Percentiles rank a stretch among this genome's conserved stretches.
These are phyloP conservation scores for Albugo laibachii DNA, from an alignment of 352 stramenopile species.

Conservation along the genomic window DNA sequence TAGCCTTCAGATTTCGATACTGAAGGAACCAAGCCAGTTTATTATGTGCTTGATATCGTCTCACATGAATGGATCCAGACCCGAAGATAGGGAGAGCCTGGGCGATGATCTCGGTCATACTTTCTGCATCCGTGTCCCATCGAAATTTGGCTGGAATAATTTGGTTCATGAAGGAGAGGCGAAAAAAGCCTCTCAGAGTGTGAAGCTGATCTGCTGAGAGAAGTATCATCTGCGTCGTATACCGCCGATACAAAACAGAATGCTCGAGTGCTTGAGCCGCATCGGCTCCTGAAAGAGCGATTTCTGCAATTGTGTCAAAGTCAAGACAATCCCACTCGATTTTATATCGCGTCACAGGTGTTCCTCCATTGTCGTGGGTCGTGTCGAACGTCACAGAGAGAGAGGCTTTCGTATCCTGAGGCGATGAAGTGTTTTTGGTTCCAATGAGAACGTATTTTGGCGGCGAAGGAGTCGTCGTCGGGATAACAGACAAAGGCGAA, in stretches of 20 bases:
- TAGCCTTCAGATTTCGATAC: conserved; percentile 27
- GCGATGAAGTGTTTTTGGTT: background rate
- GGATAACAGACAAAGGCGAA: conserved; percentile 39
- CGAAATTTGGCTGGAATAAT: conserved; percentile 42
- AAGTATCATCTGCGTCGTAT: conserved; percentile 81
- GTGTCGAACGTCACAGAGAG: conserved; percentile 68
- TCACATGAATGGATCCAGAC: conserved; percentile 43
- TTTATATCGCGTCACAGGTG: conserved; percentile 69
- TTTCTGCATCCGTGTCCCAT: conserved; percentile 58
- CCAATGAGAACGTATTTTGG: conserved; percentile 19
- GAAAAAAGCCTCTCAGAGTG: conserved; percentile 75
- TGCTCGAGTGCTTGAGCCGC: conserved; percentile 16
- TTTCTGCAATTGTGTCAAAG: conserved; percentile 26
- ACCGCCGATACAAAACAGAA: conserved; percentile 53
- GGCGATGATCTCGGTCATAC: conserved; percentile 53
- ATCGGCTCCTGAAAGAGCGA: conserved; percentile 11
- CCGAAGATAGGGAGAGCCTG: too few relatives aligned
- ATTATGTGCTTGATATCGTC: conserved; percentile 42
- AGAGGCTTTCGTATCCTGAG: conserved; percentile 20
- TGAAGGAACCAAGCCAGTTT: conserved; percentile 69
- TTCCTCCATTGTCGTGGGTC: conserved; percentile 57
- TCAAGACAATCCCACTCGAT: conserved; percentile 88
- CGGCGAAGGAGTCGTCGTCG: conserved; percentile 52
- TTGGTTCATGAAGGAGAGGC: conserved; percentile 38
- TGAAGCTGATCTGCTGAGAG: conserved; percentile 53